These are phyloP conservation scores for Clavaria fumosa DNA, from an alignment of 768 basidiomycete genomes.

Conservation along the genomic window DNA sequence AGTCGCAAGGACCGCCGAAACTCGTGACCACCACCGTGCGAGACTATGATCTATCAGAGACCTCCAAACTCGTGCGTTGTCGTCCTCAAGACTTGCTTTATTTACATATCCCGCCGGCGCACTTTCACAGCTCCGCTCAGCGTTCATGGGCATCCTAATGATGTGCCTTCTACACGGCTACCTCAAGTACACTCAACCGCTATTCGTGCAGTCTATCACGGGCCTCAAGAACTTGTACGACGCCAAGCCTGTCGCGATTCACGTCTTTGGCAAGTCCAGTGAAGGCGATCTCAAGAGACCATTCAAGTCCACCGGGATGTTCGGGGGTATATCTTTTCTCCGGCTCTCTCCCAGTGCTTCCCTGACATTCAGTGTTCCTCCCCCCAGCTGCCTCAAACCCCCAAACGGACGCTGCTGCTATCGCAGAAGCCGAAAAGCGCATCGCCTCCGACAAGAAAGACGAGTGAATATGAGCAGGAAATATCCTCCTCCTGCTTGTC, in stretches of 20 bases:
- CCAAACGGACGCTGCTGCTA: slow-evolving; percentile 71
- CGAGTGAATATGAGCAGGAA: slow-evolving; percentile 14
- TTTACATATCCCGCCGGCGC: not conserved
- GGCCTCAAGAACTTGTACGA: slow-evolving; percentile 86
- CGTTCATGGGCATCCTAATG: slow-evolving; percentile 66
- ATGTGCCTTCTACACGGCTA: slow-evolving; percentile 90
- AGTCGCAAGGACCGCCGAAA: slow-evolving; percentile 53
- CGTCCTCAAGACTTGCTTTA: not conserved
- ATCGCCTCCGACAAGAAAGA: slow-evolving; percentile 72
- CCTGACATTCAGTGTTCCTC: not conserved
- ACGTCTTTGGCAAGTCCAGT: slow-evolving; percentile 63
- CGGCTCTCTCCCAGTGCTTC: not conserved
- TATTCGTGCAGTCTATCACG: slow-evolving; percentile 93
- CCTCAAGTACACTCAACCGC: slow-evolving; percentile 89
- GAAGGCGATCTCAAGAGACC: slow-evolving; percentile 84
- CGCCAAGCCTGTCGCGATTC: slow-evolving; percentile 68
- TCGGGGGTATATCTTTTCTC: slow-evolving; percentile 38
- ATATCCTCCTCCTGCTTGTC: no score
- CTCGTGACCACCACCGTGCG: slow-evolving; percentile 82
- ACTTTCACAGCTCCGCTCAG: slow-evolving; percentile 37
- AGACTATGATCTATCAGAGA: slow-evolving; percentile 88
- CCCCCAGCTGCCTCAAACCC: slow-evolving; percentile 42
- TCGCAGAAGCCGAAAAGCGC: slow-evolving; percentile 82
- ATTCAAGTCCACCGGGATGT: slow-evolving; percentile 64
- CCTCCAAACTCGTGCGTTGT: slow-evolving; percentile 51